Evolutionary conservation across 164 flowering plant species (phyloP).

Genomic region (grape (Vitis vinifera)): ASM3070453v1 NC_081805.1:9379501-9380000

Average conservation of each 20-base stretch:
- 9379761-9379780: no score
- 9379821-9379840: neutral
- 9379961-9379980: constrained; percentile 67
- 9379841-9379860: neutral
- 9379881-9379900: neutral
- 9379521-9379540: constrained; percentile 70
- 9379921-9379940: neutral
- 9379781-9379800: neutral
- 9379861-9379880: neutral
- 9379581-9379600: constrained; percentile 24
- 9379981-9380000: constrained; percentile 82
- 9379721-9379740: neutral
- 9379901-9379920: neutral
- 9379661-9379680: neutral
- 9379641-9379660: neutral
- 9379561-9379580: constrained; percentile 59
- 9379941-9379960: constrained; percentile 55
- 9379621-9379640: neutral
- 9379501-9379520: constrained; percentile 76
- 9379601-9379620: constrained; percentile 39
- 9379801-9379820: neutral
- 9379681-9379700: neutral
- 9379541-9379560: constrained; percentile 76
- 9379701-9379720: neutral
- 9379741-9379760: neutral